Conservation (phyloP, 1,284 basidiomycete genomes). For the Mycosarcoma mackinlayi region DNA sequence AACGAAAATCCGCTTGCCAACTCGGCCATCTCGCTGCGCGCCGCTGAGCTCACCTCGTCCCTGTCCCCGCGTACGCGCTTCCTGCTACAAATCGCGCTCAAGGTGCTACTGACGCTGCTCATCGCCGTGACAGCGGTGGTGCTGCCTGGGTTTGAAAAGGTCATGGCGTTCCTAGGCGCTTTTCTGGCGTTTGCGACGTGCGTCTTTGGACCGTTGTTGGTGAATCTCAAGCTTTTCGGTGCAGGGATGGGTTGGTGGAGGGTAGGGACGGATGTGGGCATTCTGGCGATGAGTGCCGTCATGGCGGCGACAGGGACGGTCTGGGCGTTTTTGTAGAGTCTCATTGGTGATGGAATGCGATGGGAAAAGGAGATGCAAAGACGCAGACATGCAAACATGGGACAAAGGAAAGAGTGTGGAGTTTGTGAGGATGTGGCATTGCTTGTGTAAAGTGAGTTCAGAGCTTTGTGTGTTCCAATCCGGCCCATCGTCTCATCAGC, state of each 20-base stretch:
- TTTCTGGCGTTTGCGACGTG: constrained; percentile 81
- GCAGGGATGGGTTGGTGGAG: constrained; percentile 36
- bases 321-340: constrained; percentile 58
- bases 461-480: constrained; percentile 46
- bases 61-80: constrained; percentile 21
- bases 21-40: constrained; percentile 46
- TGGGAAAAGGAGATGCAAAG: background rate
- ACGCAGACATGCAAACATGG: too few relatives aligned
- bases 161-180: constrained; percentile 89
- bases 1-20: constrained; percentile 46
- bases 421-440: background rate
- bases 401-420: background rate
- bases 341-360: background rate
- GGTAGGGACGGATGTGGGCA: constrained; percentile 42
- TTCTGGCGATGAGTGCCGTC: constrained; percentile 50
- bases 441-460: too few relatives aligned
- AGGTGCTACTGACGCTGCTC: constrained; percentile 45
- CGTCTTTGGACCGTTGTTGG: constrained; percentile 63
- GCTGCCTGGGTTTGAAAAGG: constrained; percentile 84
- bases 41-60: constrained; percentile 16
- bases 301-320: constrained; percentile 58
- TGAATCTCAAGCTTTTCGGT: constrained; percentile 53
- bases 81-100: constrained; percentile 28
- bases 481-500: constrained; percentile 37
- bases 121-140: constrained; percentile 67